Evolutionary conservation across 73 alveolate genomes (phyloP), one percentile per base, ranked within the genome.

Genomic region (Durusdinium trenchii): DNA sequence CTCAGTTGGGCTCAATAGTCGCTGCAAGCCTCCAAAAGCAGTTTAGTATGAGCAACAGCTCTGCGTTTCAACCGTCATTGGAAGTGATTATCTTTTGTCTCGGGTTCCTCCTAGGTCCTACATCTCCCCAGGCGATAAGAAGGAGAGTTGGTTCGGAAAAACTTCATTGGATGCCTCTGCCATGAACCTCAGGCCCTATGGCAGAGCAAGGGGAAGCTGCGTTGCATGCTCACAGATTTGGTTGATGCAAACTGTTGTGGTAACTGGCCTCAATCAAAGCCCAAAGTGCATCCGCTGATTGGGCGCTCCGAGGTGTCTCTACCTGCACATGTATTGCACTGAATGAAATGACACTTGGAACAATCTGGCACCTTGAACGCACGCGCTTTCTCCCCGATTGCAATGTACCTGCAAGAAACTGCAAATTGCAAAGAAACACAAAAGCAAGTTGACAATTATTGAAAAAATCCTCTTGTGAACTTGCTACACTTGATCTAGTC

Each of bases 231-330:
- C n/a, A n/a, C n/a, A n/a, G n/a, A n/a, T n/a, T n/a, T n/a, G n/a
- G n/a, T n/a, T n/a, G n/a, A n/a, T n/a, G n/a, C n/a, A n/a, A n/a
- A n/a, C n/a, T n/a, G n/a, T n/a, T n/a, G n/a, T n/a, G n/a, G n/a
- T n/a, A n/a, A n/a, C n/a, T n/a, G 1, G 89, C 97, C 97, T 91
- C 97, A 45, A 91, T 91, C 89, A 69, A 54, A 16, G 84, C 97
- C 97, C 97, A 91, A 2, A 91, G 97, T 3, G 86, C 97, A 69
- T 91, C 97, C 38, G 97, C 97, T 12, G 97, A 91, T 76, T 91
- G 89, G 36, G 67, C 69, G 97, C 78, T 64, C 45, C 97, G 89
- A 30, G 97, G 89, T 45, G 67, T 76, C 32, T 91, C 97, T 43
- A 91, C 97, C 95, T 87, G 78, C 79, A 6, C n/a, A 3, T 60